phyloP scores from a whole-genome alignment of 345 rosid genomes.

The Eucalyptus marginata region DNA sequence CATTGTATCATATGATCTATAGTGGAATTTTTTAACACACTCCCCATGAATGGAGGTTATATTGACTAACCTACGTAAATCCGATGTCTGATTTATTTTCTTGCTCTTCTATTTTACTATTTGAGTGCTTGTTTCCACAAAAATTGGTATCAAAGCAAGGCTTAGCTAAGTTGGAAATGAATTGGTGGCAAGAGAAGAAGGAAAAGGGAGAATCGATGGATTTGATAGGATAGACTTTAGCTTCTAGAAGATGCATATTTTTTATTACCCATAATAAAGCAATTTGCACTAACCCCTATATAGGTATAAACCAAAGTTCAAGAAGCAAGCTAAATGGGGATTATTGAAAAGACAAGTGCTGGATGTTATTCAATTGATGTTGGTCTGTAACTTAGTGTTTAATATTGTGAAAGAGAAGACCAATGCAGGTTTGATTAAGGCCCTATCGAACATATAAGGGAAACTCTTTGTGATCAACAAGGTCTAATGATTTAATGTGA shows the following conservation, averaged over 20 bases:
- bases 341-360: neutral
- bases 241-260: neutral
- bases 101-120: neutral
- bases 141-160: neutral
- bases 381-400: neutral
- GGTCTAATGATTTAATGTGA: neutral
- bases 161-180: neutral
- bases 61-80: accelerated
- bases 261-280: neutral
- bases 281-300: neutral
- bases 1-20: neutral
- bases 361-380: neutral
- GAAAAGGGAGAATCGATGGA: neutral
- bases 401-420: neutral
- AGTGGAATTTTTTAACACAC: neutral
- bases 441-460: neutral
- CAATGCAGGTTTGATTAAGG: neutral
- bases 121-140: neutral
- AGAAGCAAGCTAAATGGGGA: neutral
- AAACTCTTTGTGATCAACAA: neutral
- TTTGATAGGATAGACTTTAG: neutral
- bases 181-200: neutral
- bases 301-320: neutral
- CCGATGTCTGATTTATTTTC: accelerated
- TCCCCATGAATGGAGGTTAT: neutral